Evolutionary conservation across 169 alveolate genomes (phyloP), one percentile per base, ranked within the genome.

Genomic region (Besnoitia besnoiti): DNA sequence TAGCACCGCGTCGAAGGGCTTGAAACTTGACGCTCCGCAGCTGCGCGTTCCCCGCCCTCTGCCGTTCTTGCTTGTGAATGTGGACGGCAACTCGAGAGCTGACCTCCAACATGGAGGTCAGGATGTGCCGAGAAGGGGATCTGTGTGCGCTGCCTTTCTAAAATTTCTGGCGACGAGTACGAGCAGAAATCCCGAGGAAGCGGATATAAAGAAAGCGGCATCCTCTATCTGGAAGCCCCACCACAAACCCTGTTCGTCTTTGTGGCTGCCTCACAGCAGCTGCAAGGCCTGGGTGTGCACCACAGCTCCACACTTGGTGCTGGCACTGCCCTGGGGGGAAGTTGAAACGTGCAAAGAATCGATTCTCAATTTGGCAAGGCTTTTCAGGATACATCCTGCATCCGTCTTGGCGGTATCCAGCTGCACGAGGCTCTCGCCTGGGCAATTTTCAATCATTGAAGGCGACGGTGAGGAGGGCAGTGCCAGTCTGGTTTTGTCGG

Each of bases 181-280:
- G 5, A n/a, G n/a, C 39, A 33, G n/a, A 42, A 73, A n/a, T 37
- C n/a, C 82, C n/a, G 39, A 7, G 0, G 82, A n/a, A n/a, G 44
- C 10, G 14, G 55, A 14, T 5, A 8, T 49, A 14, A 49, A 14
- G 55, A 3, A 21, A 0, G 33, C 12, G 12, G 67, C 67, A 10
- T 5, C 67, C 27, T 5, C 67, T 16, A 21, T 55, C 67, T 55
- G 67, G 67, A 55, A 19, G 3, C 12, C 12, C 12, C 30, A 5
- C 27, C 67, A n/a, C 5, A 5, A 55, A 16, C 30, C 12, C 12
- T 39, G 8, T 7, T n/a, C 44, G 46, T 3, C 12, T 37, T 42
- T n/a, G 44, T 73, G 82, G 82, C 19, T 73, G 14, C 82, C 82
- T 21, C 82, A 73, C 82, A 73, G 82, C 82, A 73, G 82, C 82